A percentile compares a stretch with the other conserved stretches of the same genome.
These are phyloP conservation scores for Triticum turgidum DNA, from an alignment of 176 grass and related monocot genomes.

Conservation along the genomic window DNA sequence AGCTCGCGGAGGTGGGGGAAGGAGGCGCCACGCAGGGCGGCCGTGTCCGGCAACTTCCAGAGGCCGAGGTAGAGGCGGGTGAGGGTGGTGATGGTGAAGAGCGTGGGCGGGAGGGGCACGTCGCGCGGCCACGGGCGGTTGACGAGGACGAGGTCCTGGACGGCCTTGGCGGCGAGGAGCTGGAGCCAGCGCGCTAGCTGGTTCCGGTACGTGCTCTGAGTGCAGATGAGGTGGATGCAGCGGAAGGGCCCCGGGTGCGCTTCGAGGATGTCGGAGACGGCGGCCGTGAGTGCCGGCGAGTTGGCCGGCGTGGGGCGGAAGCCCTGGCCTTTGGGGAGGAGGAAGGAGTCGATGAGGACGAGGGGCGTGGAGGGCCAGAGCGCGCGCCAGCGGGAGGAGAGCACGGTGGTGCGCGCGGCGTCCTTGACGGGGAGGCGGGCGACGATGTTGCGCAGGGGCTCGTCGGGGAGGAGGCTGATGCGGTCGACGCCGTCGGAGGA, in stretches of 20 bases:
- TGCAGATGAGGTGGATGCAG: not conserved
- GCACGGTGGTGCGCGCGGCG: not conserved
- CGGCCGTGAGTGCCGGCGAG: not conserved
- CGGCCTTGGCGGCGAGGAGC: slow-evolving; percentile 1
- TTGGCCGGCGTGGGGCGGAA: not conserved
- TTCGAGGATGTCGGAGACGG: not conserved
- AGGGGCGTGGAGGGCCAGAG: not conserved
- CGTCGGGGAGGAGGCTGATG: not conserved
- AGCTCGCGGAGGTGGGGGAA: slow-evolving; percentile 1
- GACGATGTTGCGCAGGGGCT: not conserved
- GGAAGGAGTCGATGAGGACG: not conserved
- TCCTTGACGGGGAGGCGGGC: slow-evolving; percentile 1
- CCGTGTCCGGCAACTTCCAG: too few species aligned
- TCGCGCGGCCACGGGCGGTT: too few species aligned
- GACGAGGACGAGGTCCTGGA: not conserved
- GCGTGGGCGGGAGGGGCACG: too few species aligned
- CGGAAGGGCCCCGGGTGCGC: slow-evolving; percentile 11
- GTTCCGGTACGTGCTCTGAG: not conserved
- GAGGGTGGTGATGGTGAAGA: too few species aligned
- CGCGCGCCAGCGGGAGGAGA: not conserved
- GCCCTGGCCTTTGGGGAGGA: not conserved
- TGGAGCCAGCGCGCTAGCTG: slow-evolving; percentile 4
- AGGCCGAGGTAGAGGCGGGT: too few species aligned
- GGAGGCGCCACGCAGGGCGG: not conserved
- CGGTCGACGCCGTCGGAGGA: not conserved